phyloP scores from a whole-genome alignment of 805 yeast species.

The Hanseniaspora osmophila region DNA sequence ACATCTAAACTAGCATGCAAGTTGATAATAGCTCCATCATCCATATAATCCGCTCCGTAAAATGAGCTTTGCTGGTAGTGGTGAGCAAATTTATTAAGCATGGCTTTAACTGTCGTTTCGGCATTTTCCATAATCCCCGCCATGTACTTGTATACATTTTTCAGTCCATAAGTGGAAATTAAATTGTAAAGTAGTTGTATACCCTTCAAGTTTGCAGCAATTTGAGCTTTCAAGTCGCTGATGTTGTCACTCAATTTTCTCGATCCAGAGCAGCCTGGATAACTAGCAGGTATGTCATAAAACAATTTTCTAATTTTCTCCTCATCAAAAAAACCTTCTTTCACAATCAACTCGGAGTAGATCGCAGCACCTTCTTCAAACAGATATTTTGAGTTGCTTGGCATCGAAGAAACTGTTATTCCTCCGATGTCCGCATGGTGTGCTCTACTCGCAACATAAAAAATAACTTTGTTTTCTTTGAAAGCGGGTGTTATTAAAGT shows the following conservation, averaged over 20 bases:
- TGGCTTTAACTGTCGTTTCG: constrained; percentile 47
- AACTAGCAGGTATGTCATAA: constrained; percentile 60
- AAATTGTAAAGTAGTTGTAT: constrained; percentile 47
- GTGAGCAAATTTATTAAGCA: constrained; percentile 31
- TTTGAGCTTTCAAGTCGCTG: constrained; percentile 72
- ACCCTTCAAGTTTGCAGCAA: constrained; percentile 82
- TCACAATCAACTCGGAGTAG: constrained; percentile 59
- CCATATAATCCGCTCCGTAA: constrained; percentile 53
- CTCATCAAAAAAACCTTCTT: constrained; percentile 62
- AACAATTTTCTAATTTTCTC: constrained; percentile 48
- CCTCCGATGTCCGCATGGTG: constrained; percentile 97
- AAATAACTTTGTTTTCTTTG: constrained; percentile 41
- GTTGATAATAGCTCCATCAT: constrained; percentile 63
- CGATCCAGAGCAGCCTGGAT: constrained; percentile 82
- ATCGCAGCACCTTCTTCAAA: constrained; percentile 90
- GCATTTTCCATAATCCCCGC: constrained; percentile 71
- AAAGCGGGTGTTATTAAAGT: constrained; percentile 88
- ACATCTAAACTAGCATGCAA: constrained; percentile 37
- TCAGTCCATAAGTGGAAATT: constrained; percentile 46
- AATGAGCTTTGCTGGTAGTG: constrained; percentile 28
- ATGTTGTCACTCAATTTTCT: constrained; percentile 73
- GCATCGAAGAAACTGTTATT: constrained; percentile 84
- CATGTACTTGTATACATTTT: constrained; percentile 60
- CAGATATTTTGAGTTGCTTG: constrained; percentile 73
- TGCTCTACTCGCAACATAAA: constrained; percentile 87